Evolutionary conservation across 352 stramenopile genomes (phyloP).

Genomic region (Globisporangium paddicum): DNA sequence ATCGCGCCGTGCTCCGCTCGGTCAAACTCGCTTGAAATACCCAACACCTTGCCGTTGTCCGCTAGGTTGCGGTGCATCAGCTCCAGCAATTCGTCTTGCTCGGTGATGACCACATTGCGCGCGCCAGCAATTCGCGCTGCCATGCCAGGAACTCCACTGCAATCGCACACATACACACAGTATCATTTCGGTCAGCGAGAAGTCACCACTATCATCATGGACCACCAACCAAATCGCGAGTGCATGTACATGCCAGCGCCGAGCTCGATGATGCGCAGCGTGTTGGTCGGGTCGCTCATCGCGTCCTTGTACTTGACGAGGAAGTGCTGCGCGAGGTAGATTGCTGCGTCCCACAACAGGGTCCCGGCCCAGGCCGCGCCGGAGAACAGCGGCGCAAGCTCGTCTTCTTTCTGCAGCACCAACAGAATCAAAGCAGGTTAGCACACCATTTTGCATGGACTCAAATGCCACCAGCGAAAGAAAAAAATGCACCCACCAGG

Average conservation of each 20-base stretch:
- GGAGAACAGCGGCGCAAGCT: slow-evolving; percentile 92
- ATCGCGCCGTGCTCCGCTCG: slow-evolving; percentile 26
- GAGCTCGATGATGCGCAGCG: slow-evolving; percentile 75
- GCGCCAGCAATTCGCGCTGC: slow-evolving; percentile 77
- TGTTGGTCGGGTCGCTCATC: slow-evolving; percentile 23
- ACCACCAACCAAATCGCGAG: no score
- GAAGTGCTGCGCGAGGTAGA: slow-evolving; percentile 57
- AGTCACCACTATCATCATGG: not conserved
- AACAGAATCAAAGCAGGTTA: slow-evolving; percentile 6
- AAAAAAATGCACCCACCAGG: slow-evolving; percentile 47
- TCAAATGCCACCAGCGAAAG: no score
- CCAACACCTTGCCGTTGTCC: slow-evolving; percentile 38
- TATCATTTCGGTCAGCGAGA: not conserved
- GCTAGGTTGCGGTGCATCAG: slow-evolving; percentile 78
- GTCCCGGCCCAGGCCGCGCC: slow-evolving; percentile 92
- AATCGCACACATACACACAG: no score
- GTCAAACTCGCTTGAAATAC: slow-evolving; percentile 15
- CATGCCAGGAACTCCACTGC: slow-evolving; percentile 92
- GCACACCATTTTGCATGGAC: no score
- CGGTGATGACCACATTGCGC: slow-evolving; percentile 86
- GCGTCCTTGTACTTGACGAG: slow-evolving; percentile 36
- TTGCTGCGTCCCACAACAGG: slow-evolving; percentile 84
- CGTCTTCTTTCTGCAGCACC: slow-evolving; percentile 58
- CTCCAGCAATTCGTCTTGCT: slow-evolving; percentile 87
- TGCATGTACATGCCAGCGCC: slow-evolving; percentile 69